These are phyloP conservation scores for Luffa aegyptiaca DNA, from an alignment of 306 rosid genomes.

Conservation along the genomic window DNA sequence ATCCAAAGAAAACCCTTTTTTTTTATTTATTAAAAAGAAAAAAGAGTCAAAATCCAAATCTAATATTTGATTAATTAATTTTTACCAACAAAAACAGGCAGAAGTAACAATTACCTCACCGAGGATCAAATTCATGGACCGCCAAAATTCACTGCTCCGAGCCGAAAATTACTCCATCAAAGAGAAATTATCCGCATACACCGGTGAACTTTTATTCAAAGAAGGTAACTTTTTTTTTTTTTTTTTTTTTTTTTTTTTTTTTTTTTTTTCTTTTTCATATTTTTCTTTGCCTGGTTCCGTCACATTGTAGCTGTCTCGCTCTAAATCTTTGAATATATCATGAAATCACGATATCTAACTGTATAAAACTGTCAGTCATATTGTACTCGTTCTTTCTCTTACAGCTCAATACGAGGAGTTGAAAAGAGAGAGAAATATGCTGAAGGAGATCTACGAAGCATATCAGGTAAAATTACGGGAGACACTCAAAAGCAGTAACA, in stretches of 20 bases:
- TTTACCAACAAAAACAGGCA: slow-evolving; percentile 7
- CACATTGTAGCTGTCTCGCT: too few species aligned
- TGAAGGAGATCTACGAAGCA: neutral
- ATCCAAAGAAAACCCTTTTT: neutral
- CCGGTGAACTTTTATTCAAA: slow-evolving; percentile 13
- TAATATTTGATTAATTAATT: neutral
- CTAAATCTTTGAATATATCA: too few species aligned
- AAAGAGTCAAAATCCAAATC: too few species aligned
- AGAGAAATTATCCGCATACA: slow-evolving; percentile 2
- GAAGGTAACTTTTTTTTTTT: slow-evolving; percentile 7
- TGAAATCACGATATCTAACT: too few species aligned
- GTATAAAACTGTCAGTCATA: neutral
- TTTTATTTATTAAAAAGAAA: too few species aligned
- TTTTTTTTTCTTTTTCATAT: too few species aligned
- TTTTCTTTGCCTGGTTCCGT: too few species aligned
- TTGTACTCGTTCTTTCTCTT: neutral
- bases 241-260: too few species aligned
- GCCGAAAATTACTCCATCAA: slow-evolving; percentile 17
- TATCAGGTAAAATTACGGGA: neutral
- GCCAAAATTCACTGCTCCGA: slow-evolving; percentile 10
- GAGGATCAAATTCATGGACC: neutral
- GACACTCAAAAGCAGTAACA: neutral
- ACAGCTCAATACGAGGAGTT: slow-evolving; percentile 20
- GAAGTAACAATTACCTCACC: slow-evolving; percentile 14
- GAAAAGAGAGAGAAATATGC: slow-evolving; percentile 13